Evolutionary conservation across 2,329 filamentous ascomycete species (phyloP).

Genomic region (Penicillium psychrosexuale): DNA sequence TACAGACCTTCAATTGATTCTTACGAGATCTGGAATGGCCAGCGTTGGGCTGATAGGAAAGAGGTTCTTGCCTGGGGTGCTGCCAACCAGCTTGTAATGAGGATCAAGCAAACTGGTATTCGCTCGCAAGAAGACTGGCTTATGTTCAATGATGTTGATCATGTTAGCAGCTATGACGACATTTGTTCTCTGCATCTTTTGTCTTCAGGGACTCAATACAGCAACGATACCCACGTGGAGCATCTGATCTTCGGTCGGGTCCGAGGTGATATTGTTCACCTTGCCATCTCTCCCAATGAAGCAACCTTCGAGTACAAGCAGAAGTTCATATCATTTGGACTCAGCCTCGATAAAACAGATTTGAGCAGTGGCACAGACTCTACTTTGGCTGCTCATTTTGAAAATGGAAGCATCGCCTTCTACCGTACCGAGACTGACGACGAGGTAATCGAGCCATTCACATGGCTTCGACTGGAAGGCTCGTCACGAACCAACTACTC

Average conservation of each 20-base stretch:
- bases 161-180: constrained; percentile 56
- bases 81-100: constrained; percentile 54
- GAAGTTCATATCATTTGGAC: constrained; percentile 46
- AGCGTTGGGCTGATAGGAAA: constrained; percentile 48
- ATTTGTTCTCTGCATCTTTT: constrained; percentile 57
- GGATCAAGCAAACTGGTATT: constrained; percentile 46
- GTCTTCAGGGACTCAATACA: constrained; percentile 37
- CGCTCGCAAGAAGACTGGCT: constrained; percentile 45
- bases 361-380: constrained; percentile 41
- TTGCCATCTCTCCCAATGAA: constrained; percentile 34
- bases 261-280: constrained; percentile 50
- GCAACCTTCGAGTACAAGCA: constrained; percentile 32
- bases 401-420: constrained; percentile 48
- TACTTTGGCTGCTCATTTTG: constrained; percentile 52
- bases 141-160: constrained; percentile 51
- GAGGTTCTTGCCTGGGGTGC: constrained; percentile 61
- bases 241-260: constrained; percentile 56
- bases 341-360: constrained; percentile 49
- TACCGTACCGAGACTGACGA: constrained; percentile 41
- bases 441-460: constrained; percentile 38
- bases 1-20: constrained; percentile 59
- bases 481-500: constrained; percentile 48
- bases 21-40: constrained; percentile 52
- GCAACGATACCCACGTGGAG: constrained; percentile 37
- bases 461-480: constrained; percentile 22